Base-by-base conservation (phyloP, 768 basidiomycete species). In the Gautieria morchelliformis region DNA sequence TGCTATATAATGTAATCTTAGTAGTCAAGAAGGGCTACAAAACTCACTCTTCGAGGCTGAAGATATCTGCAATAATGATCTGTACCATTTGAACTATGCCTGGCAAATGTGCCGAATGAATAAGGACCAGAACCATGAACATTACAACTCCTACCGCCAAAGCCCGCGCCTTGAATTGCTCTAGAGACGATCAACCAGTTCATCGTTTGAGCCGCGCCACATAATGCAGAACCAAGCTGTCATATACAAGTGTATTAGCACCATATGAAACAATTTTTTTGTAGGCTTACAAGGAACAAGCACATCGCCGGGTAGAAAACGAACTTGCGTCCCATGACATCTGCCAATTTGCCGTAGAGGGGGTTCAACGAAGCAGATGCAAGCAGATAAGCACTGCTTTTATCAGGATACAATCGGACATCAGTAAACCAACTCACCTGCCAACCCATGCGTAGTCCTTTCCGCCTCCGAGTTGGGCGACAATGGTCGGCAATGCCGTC, bases 341-440 rank as follows among this genome's bases (percentile, higher is more conserved):
- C 83, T 0, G 85, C 87, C 0, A 89, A 66, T 63, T 90, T 91
- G 5, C 90, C 90, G 60, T 89, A 90, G 1, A 89, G 62, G 0
- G 90, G 89, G 0, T 82, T 76, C 12, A 87, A 71, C 3, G 84
- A 73, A 6, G 82, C 82, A 7, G 83, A 79, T 0, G 84, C 76
- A 20, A 92, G 78, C 20, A 92, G 71, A 65, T 91, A 92, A 22
- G 89, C 81, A 64, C 87, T 89, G 55, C 3, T 1, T 12, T 24
- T 24, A 22, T 52, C 59, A 7, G 66, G 51, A 58, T 58, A 40
- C 49, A 22, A 48, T 19, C 41, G 58, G 53, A 11, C 32, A 27
- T 27, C 27, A 2, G 27, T 27, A 27, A 50, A 55, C 44, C 30
- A 20, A 67, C 74, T 17, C 51, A 82, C 84, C 77, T 83, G 56